phyloP scores from a whole-genome alignment of 208 protist genomes.

The Leishmania tarentolae region DNA sequence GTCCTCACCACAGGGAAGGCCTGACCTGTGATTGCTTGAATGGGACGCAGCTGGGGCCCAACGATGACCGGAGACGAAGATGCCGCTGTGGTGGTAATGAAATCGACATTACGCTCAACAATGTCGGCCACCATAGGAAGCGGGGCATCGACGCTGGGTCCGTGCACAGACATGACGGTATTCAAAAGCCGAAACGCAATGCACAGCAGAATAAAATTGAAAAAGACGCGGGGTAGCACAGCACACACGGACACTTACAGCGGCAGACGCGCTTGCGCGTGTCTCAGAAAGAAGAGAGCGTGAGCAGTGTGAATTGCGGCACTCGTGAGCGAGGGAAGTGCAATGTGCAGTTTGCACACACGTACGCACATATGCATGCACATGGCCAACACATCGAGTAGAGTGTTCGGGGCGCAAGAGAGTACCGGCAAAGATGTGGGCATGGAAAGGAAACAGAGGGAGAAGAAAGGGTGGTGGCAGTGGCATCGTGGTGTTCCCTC shows the following conservation, averaged over 20 bases:
- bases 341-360: not conserved
- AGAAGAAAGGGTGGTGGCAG: not conserved
- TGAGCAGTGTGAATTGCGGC: not conserved
- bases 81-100: not conserved
- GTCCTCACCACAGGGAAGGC: conserved; percentile 34
- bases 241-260: not conserved
- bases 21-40: conserved; percentile 44
- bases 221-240: not conserved
- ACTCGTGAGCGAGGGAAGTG: not conserved
- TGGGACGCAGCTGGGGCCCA: conserved; percentile 32
- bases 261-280: not conserved
- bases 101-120: conserved; percentile 30
- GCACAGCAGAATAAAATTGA: not conserved
- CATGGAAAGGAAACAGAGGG: not conserved
- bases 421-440: not conserved
- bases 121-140: conserved; percentile 39
- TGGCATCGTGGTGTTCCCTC: not conserved
- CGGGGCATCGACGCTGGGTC: not conserved
- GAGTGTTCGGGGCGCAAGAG: not conserved
- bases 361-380: not conserved
- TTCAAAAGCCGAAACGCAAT: conserved; percentile 1
- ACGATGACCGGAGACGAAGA: not conserved
- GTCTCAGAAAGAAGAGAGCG: not conserved
- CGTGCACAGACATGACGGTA: conserved; percentile 1
- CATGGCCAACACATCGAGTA: not conserved